A percentile compares a stretch with the other conserved stretches of the same genome.
phyloP scores from a whole-genome alignment of 2,329 filamentous ascomycete genomes.

The Hypoxylon sp. region DNA sequence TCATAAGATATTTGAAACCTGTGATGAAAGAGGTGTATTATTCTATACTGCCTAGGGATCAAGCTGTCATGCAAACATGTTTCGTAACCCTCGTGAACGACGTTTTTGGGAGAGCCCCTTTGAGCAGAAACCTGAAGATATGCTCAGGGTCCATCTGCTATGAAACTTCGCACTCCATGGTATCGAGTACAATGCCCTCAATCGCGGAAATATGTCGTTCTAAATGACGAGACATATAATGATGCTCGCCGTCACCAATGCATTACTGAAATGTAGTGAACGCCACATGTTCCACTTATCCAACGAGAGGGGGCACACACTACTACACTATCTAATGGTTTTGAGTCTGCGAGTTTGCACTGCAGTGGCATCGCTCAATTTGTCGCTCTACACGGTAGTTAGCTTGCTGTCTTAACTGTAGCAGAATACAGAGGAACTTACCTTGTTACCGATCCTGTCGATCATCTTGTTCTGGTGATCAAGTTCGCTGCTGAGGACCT shows the following conservation, averaged over 20 bases:
- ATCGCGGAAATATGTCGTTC: neutral
- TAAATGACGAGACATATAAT: neutral
- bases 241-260: neutral
- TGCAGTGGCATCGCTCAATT: conserved; percentile 65
- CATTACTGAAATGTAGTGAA: neutral
- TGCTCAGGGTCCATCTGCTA: conserved; percentile 2
- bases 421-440: conserved; percentile 58
- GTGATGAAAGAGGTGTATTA: conserved; percentile 6
- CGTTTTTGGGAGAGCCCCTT: neutral
- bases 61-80: neutral
- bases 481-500: conserved; percentile 81
- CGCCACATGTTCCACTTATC: conserved; percentile 5
- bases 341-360: conserved; percentile 21
- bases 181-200: neutral
- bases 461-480: conserved; percentile 82
- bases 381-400: conserved; percentile 71
- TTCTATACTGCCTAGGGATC: conserved; percentile 4
- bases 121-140: neutral
- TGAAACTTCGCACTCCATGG: neutral
- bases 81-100: neutral
- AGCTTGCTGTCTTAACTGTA: conserved; percentile 23
- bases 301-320: neutral
- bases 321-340: conserved; percentile 19
- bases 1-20: neutral
- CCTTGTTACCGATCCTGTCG: conserved; percentile 83